A percentile compares a stretch with the other conserved stretches of the same genome.
phyloP scores from a whole-genome alignment of 78 protist genomes.

The Dictyostelium brefeldianum region DNA sequence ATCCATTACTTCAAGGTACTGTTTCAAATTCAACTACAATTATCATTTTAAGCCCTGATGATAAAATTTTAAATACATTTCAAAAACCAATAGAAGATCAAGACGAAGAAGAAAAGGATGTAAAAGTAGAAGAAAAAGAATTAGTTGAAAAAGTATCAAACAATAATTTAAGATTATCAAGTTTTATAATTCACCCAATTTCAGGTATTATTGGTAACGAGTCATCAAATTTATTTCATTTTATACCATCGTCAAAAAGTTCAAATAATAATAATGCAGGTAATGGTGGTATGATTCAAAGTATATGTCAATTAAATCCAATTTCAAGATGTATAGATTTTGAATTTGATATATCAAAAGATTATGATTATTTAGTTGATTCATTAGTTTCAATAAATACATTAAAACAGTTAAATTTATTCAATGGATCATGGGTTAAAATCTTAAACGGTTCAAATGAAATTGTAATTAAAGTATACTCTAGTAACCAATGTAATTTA shows the following conservation, averaged over 20 bases:
- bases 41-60: slow-evolving; percentile 44
- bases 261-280: neutral
- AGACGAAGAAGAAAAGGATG: neutral
- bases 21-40: slow-evolving; percentile 22
- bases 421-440: slow-evolving; percentile 36
- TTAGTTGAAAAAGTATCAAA: neutral
- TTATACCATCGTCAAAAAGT: slow-evolving; percentile 36
- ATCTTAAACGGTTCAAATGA: neutral
- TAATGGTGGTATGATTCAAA: neutral
- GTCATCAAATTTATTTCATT: slow-evolving; percentile 28
- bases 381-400: slow-evolving; percentile 32
- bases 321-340: neutral
- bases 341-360: neutral
- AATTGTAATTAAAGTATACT: slow-evolving; percentile 30
- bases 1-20: slow-evolving; percentile 63
- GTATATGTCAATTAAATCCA: slow-evolving; percentile 8
- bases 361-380: slow-evolving; percentile 35
- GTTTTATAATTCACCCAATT: slow-evolving; percentile 62
- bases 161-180: slow-evolving; percentile 49
- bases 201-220: neutral
- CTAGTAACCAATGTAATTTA: neutral
- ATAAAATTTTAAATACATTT: slow-evolving; percentile 9
- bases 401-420: slow-evolving; percentile 20
- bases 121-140: neutral
- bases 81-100: neutral